phyloP scores from a whole-genome alignment of 345 rosid species.

The Firmiana major region DNA sequence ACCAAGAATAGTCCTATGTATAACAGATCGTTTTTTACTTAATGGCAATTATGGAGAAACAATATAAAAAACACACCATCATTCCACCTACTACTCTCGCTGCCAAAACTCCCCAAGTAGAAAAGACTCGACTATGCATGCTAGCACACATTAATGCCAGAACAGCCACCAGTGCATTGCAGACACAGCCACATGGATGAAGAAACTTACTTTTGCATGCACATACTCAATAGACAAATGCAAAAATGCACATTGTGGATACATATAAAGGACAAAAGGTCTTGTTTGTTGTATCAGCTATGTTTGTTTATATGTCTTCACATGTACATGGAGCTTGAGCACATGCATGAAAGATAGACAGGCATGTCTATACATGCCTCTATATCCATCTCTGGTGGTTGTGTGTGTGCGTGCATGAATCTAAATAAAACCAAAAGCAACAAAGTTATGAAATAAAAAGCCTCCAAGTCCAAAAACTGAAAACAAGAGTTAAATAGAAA shows the following conservation, averaged over 20 bases:
- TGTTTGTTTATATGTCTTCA: neutral
- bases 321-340: neutral
- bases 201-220: neutral
- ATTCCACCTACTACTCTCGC: neutral
- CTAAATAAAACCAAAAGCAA: neutral
- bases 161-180: neutral
- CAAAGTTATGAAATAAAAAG: neutral
- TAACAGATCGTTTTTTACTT: neutral
- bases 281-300: neutral
- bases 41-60: neutral
- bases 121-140: neutral
- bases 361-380: neutral
- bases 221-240: neutral
- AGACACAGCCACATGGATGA: neutral
- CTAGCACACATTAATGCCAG: neutral
- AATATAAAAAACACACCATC: neutral
- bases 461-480: neutral
- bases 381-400: neutral
- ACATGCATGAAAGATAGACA: neutral
- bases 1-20: neutral
- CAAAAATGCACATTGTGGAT: neutral
- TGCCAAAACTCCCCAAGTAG: neutral
- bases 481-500: neutral
- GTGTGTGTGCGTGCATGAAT: neutral
- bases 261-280: neutral